These are phyloP conservation scores for Fusarium mexicanum DNA, from an alignment of 2,329 filamentous ascomycete species.

Conservation along the genomic window DNA sequence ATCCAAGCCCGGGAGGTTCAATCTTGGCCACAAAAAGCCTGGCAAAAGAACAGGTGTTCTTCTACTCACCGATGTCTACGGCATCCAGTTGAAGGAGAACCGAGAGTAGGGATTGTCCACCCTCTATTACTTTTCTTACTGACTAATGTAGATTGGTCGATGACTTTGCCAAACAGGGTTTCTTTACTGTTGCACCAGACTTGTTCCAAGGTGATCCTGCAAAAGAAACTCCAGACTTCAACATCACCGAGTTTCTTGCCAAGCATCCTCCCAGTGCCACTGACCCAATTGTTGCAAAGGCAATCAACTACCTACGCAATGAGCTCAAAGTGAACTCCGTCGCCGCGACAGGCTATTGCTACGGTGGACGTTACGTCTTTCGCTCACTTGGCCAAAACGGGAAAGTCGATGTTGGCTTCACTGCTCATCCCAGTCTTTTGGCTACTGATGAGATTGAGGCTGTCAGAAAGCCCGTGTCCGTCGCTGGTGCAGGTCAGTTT, in stretches of 20 bases:
- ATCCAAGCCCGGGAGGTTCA: conserved; percentile 1
- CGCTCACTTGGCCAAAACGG: conserved; percentile 62
- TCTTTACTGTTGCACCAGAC: conserved; percentile 17
- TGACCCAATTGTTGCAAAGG: conserved; percentile 22
- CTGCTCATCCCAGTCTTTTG: conserved; percentile 69
- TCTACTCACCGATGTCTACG: conserved; percentile 27
- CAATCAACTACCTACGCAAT: conserved; percentile 14
- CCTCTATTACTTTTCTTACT: rapidly evolving
- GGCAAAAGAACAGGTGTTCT: conserved; percentile 12
- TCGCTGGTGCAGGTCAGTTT: conserved; percentile 27
- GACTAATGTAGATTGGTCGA: conserved; percentile 17
- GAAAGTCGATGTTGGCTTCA: conserved; percentile 62
- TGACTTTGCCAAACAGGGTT: conserved; percentile 21
- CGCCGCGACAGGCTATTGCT: conserved; percentile 68
- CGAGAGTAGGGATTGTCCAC: neutral
- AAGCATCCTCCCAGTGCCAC: conserved; percentile 13
- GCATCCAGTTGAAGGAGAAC: conserved; percentile 14
- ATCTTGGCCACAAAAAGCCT: neutral
- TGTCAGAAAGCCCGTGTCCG: conserved; percentile 13
- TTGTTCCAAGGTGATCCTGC: conserved; percentile 14
- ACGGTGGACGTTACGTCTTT: conserved; percentile 65
- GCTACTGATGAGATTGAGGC: conserved; percentile 61
- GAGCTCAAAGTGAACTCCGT: conserved; percentile 57
- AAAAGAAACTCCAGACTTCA: neutral
- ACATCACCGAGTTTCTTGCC: conserved; percentile 9